Percentiles rank a stretch among this genome's conserved stretches.
Conservation (phyloP, 169 alveolate species). For the Perkinsus chesapeaki region DNA sequence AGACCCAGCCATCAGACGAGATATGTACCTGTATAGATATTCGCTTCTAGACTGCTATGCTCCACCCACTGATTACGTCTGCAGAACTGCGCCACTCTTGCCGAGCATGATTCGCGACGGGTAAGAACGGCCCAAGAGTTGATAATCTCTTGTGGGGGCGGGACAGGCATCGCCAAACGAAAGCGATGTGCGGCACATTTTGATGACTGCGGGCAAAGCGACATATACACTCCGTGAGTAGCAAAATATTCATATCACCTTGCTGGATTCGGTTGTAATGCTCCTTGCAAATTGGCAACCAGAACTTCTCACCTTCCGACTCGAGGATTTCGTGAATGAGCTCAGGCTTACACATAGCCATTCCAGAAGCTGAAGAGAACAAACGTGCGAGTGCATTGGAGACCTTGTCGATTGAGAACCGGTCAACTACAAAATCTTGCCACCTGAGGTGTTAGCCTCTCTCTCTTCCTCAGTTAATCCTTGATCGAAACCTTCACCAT, state of each 20-base stretch:
- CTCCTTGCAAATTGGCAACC: neutral
- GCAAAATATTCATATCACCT: neutral
- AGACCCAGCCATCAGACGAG: neutral
- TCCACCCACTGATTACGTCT: neutral
- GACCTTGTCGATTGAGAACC: neutral
- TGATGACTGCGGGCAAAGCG: neutral
- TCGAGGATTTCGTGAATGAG: neutral
- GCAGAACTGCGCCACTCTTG: neutral
- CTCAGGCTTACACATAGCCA: neutral
- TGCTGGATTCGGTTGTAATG: neutral
- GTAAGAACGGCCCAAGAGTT: neutral
- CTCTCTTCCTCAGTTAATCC: neutral
- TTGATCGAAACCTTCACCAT: neutral
- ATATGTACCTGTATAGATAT: neutral
- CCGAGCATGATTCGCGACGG: neutral
- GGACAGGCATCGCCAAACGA: neutral
- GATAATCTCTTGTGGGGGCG: neutral
- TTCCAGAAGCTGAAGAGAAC: neutral
- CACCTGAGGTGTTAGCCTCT: neutral
- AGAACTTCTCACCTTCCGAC: neutral
- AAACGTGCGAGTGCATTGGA: neutral
- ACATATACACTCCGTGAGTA: neutral
- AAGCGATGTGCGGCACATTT: neutral
- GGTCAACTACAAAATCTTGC: neutral
- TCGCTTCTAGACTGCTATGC: neutral